Conservation (phyloP, 257 asterid genomes). For the Eustoma russellianum region DNA sequence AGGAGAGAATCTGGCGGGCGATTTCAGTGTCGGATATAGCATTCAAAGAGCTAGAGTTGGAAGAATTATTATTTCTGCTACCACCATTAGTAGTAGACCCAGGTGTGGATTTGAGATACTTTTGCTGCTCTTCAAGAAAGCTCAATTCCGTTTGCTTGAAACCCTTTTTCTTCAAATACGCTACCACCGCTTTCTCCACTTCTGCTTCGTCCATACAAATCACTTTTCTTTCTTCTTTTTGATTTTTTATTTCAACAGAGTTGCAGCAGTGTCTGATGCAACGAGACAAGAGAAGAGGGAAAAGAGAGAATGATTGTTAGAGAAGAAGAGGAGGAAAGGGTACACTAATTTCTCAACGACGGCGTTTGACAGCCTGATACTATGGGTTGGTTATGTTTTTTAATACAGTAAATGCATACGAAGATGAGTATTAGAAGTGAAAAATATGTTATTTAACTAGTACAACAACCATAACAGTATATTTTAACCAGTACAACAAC, state of each 20-base stretch:
- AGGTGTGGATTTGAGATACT: conserved; percentile 11
- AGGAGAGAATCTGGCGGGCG: conserved; percentile 58
- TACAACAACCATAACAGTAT: no score
- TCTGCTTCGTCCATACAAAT: conserved; percentile 65
- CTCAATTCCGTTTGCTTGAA: conserved; percentile 75
- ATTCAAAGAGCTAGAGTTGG: conserved; percentile 29
- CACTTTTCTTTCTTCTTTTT: background rate
- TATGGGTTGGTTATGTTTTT: no score
- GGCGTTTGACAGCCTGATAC: background rate
- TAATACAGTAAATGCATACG: no score
- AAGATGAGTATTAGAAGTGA: no score
- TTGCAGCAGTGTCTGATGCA: background rate
- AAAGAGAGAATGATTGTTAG: background rate
- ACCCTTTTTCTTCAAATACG: conserved; percentile 78
- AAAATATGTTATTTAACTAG: no score
- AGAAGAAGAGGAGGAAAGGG: background rate
- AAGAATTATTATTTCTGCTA: conserved; percentile 25
- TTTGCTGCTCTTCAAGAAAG: conserved; percentile 73
- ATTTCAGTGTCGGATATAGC: conserved; percentile 65
- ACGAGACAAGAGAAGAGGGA: background rate
- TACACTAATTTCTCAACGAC: no score
- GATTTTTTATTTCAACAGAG: background rate
- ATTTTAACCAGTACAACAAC: no score
- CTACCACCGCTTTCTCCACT: conserved; percentile 66
- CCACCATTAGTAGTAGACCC: conserved; percentile 7